Percentiles rank a stretch among this genome's conserved stretches.
Evolutionary conservation across 192 early-diverging fungal species (phyloP).

Genomic region (Podila epicladia): DNA sequence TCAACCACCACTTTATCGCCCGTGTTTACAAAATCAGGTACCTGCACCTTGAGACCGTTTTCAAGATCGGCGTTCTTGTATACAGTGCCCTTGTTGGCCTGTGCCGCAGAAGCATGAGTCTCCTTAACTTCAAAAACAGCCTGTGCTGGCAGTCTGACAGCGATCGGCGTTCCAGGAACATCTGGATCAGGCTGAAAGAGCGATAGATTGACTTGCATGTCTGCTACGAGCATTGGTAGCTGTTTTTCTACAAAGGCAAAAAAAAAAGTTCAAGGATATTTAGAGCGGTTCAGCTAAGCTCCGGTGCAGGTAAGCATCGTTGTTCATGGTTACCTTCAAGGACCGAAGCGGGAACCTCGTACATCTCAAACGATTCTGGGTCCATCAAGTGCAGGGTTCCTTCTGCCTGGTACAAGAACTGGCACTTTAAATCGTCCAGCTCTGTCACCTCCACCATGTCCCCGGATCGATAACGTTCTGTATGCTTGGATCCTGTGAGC

Average conservation of each 20-base stretch:
- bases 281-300: not conserved
- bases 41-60: conserved; percentile 71
- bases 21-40: conserved; percentile 85
- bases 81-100: conserved; percentile 74
- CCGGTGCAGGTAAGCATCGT: too few species aligned
- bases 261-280: conserved; percentile 64
- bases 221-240: conserved; percentile 18
- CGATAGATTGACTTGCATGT: conserved; percentile 41
- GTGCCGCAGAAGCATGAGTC: conserved; percentile 57
- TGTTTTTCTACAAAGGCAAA: conserved; percentile 56
- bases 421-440: conserved; percentile 70
- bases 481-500: conserved; percentile 60
- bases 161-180: conserved; percentile 58
- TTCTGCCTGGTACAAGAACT: conserved; percentile 79
- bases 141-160: conserved; percentile 68
- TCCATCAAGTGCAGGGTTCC: conserved; percentile 73
- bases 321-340: conserved; percentile 61
- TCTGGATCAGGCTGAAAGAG: conserved; percentile 60
- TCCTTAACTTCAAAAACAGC: conserved; percentile 67
- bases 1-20: conserved; percentile 83
- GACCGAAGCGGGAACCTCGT: conserved; percentile 61
- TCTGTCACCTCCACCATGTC: conserved; percentile 77
- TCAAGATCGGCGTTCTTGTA: conserved; percentile 73
- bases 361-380: conserved; percentile 76
- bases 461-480: conserved; percentile 77